phyloP scores from a whole-genome alignment of 1,139 yeast genomes.

The Schizosaccharomyces versatilis region DNA sequence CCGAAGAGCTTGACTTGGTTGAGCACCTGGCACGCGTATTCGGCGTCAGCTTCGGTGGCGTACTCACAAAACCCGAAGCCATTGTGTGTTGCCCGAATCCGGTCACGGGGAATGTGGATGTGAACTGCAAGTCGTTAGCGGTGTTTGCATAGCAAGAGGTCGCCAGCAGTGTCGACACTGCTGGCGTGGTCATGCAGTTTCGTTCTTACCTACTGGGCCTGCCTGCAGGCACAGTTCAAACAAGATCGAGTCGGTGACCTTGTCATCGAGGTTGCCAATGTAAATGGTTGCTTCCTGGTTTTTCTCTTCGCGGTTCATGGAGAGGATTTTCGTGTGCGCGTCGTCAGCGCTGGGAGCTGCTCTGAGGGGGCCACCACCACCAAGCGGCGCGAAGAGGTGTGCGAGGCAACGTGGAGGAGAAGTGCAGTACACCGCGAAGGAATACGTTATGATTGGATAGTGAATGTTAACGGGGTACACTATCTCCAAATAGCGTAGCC shows the following conservation, averaged over 20 bases:
- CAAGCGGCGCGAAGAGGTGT: too few species aligned
- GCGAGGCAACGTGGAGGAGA: too few species aligned
- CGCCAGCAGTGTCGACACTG: not conserved
- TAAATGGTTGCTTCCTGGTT: constrained; percentile 52
- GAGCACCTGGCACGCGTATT: constrained; percentile 42
- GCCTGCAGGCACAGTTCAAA: constrained; percentile 72
- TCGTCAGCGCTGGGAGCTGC: too few species aligned
- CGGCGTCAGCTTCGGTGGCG: constrained; percentile 37
- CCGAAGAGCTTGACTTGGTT: constrained; percentile 45
- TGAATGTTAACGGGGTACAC: too few species aligned
- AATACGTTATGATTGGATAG: too few species aligned
- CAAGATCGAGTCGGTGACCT: constrained; percentile 39
- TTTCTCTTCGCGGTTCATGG: constrained; percentile 20
- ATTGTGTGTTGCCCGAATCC: constrained; percentile 46
- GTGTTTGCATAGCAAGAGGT: not conserved
- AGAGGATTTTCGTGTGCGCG: too few species aligned
- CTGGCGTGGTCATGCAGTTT: too few species aligned
- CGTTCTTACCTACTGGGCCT: constrained; percentile 44
- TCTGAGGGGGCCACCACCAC: too few species aligned
- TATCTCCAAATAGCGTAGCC: too few species aligned
- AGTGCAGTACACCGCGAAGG: too few species aligned
- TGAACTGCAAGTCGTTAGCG: constrained; percentile 17
- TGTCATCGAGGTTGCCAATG: constrained; percentile 63
- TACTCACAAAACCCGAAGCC: constrained; percentile 83
- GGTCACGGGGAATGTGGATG: constrained; percentile 59